Percentiles rank a stretch among this genome's conserved stretches.
Evolutionary conservation across 139 green algal genomes (phyloP).

Genomic region (Tetradesmus obliquus): DNA sequence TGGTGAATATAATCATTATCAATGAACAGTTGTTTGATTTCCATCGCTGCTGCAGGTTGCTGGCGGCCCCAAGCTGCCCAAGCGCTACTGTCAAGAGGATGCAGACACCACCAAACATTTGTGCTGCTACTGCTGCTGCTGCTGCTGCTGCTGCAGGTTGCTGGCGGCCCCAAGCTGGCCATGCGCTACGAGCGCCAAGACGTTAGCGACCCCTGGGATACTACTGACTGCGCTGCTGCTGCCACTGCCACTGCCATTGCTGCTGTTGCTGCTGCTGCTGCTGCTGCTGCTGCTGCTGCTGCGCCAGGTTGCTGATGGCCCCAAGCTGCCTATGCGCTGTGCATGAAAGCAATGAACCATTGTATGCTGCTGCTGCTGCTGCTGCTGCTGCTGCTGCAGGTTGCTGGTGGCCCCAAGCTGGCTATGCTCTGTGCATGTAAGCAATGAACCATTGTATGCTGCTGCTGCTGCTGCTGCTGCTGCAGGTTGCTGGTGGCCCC

Average conservation of each 20-base stretch:
- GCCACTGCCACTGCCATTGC: not conserved
- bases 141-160: slow-evolving; percentile 52
- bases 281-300: not conserved
- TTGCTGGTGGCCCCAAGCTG: slow-evolving; percentile 88
- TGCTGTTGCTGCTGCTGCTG: not conserved
- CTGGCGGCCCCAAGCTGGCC: slow-evolving; percentile 89
- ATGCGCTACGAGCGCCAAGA: slow-evolving; percentile 72
- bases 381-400: slow-evolving; percentile 43
- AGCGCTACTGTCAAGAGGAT: slow-evolving; percentile 68
- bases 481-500: slow-evolving; percentile 83
- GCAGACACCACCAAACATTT: not conserved
- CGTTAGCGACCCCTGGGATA: slow-evolving; percentile 29
- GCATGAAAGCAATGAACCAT: not conserved
- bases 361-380: not conserved
- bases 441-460: not conserved
- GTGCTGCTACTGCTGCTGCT: not conserved
- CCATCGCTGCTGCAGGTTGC: slow-evolving; percentile 55
- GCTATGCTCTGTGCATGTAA: slow-evolving; percentile 71
- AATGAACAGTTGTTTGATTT: no score
- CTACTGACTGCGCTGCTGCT: slow-evolving; percentile 28
- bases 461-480: not conserved
- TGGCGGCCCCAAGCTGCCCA: slow-evolving; percentile 89
- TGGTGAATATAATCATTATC: no score
- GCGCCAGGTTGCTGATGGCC: not conserved
- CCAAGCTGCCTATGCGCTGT: no score